phyloP scores from a whole-genome alignment of 192 early-diverging fungal genomes.

The Entophlyctis luteolus region DNA sequence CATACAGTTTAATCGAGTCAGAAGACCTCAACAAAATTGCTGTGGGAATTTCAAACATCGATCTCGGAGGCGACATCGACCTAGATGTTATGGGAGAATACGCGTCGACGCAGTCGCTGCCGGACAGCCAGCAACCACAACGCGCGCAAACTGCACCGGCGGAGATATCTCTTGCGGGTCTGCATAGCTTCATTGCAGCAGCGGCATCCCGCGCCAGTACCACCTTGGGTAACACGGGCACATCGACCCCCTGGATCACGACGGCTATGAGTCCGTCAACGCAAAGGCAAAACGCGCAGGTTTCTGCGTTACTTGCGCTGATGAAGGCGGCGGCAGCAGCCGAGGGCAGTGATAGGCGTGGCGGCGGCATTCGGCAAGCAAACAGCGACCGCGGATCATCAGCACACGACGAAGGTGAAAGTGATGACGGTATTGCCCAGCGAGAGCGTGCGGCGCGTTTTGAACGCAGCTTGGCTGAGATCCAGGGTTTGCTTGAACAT shows the following conservation, averaged over 20 bases:
- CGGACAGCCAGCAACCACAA: background rate
- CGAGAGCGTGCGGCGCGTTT: conserved; percentile 19
- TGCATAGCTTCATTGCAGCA: background rate
- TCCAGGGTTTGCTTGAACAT: conserved; percentile 44
- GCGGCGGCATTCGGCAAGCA: background rate
- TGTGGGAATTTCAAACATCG: no score
- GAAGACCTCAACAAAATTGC: no score
- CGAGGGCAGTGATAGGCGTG: background rate
- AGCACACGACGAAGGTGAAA: background rate
- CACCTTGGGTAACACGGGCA: no score
- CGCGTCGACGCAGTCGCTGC: no score
- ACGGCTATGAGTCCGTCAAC: conserved; percentile 38
- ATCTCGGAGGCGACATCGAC: no score
- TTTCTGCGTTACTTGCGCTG: conserved; percentile 33
- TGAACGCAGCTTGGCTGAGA: conserved; percentile 42
- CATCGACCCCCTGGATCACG: conserved; percentile 25
- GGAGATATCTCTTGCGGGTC: background rate
- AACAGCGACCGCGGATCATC: background rate
- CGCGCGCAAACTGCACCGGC: background rate
- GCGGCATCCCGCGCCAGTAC: no score
- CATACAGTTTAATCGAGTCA: no score
- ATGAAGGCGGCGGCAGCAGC: conserved; percentile 24
- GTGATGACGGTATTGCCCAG: conserved; percentile 21
- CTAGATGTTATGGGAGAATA: no score
- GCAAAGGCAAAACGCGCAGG: conserved; percentile 36